Percentiles rank a stretch among this genome's conserved stretches.
These are phyloP conservation scores for Penicillium soppii DNA, from an alignment of 495 filamentous ascomycete genomes.

Conservation along the genomic window DNA sequence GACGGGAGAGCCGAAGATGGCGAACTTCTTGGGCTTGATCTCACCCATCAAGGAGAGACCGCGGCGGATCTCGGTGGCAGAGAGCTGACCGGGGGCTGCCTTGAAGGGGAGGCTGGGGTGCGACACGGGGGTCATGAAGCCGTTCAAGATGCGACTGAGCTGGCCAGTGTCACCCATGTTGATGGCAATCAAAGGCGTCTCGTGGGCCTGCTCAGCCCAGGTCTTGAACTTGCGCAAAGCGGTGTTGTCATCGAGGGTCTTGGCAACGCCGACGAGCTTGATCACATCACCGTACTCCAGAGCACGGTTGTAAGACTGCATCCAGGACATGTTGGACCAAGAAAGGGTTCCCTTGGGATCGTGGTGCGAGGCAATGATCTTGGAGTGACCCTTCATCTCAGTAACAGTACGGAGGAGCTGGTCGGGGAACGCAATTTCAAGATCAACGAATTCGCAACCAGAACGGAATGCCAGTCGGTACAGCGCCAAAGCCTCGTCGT, in stretches of 20 bases:
- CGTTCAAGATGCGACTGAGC: slow-evolving; percentile 84
- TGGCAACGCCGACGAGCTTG: slow-evolving; percentile 89
- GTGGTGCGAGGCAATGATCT: slow-evolving; percentile 94
- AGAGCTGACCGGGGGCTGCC: slow-evolving; percentile 92
- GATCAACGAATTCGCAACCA: slow-evolving; percentile 87
- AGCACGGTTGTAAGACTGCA: slow-evolving; percentile 81
- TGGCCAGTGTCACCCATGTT: slow-evolving; percentile 93
- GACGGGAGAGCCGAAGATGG: slow-evolving; percentile 84
- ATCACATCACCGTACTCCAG: slow-evolving; percentile 86
- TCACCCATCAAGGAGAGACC: slow-evolving; percentile 78
- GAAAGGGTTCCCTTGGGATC: slow-evolving; percentile 76
- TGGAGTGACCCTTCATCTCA: slow-evolving; percentile 66
- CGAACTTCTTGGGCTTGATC: slow-evolving; percentile 74
- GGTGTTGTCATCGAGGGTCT: slow-evolving; percentile 78
- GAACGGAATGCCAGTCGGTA: slow-evolving; percentile 77
- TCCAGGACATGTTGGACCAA: slow-evolving; percentile 89
- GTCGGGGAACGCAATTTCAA: slow-evolving; percentile 86
- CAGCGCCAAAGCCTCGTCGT: slow-evolving; percentile 65
- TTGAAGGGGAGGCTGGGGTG: slow-evolving; percentile 87
- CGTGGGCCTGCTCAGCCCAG: slow-evolving; percentile 67
- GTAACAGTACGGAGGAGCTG: slow-evolving; percentile 65
- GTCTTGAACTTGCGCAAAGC: slow-evolving; percentile 79
- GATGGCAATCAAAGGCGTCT: slow-evolving; percentile 83
- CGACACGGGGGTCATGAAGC: slow-evolving; percentile 93
- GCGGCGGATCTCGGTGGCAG: slow-evolving; percentile 80